Evolutionary conservation across 768 basidiomycete species (phyloP).

Genomic region (Tricholoma flavovirens): DNA sequence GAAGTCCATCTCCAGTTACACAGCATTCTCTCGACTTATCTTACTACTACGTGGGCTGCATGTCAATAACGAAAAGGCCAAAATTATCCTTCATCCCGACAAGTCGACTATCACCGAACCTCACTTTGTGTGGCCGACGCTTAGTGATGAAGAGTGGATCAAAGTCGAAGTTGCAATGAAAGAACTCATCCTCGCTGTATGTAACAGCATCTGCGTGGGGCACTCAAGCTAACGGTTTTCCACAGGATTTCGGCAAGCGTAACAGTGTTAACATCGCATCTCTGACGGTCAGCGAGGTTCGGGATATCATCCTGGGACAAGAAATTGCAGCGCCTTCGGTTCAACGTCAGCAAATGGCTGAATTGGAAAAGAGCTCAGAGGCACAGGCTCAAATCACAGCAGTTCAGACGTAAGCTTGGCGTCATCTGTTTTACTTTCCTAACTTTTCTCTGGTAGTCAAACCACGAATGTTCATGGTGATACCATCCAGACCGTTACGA

Average conservation of each 20-base stretch:
- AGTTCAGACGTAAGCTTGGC: constrained; percentile 66
- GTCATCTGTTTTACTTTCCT: not conserved
- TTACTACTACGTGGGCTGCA: constrained; percentile 95
- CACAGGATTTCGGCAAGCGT: constrained; percentile 93
- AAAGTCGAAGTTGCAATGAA: constrained; percentile 99
- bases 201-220: constrained; percentile 15
- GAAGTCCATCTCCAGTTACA: constrained; percentile 98
- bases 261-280: constrained; percentile 99
- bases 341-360: constrained; percentile 99
- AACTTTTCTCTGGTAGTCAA: constrained; percentile 40
- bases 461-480: constrained; percentile 98
- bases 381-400: constrained; percentile 95
- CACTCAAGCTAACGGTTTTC: not conserved
- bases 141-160: constrained; percentile 96
- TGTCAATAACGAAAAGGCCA: constrained; percentile 99
- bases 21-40: constrained; percentile 96
- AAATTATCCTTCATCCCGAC: constrained; percentile 96
- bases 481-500: constrained; percentile 91
- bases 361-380: constrained; percentile 93
- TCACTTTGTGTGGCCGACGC: constrained; percentile 96
- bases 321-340: constrained; percentile 95
- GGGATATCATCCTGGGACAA: constrained; percentile 98
- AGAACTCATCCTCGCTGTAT: constrained; percentile 85
- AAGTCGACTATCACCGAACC: constrained; percentile 96
- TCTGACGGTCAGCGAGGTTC: constrained; percentile 91